A percentile compares a stretch with the other conserved stretches of the same genome.
phyloP scores from a whole-genome alignment of 2,329 filamentous ascomycete genomes.

The Clonostachys rosea region DNA sequence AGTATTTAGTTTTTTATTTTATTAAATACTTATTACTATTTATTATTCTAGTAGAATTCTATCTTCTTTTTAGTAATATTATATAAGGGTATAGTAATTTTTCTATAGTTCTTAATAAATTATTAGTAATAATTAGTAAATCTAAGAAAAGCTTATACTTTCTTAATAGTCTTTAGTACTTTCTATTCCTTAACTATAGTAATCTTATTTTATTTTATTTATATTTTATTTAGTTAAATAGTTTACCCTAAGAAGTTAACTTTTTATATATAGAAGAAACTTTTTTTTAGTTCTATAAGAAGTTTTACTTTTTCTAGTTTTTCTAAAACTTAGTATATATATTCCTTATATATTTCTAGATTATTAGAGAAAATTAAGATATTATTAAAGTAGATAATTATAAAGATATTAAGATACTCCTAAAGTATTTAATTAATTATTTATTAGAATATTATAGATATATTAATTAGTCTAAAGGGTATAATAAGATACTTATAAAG shows the following conservation, averaged over 20 bases:
- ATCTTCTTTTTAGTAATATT: background rate
- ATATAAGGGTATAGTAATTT: background rate
- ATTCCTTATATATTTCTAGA: background rate
- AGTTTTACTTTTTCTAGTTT: background rate
- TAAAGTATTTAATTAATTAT: background rate
- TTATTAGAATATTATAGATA: background rate
- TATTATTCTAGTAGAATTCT: background rate
- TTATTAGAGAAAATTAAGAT: background rate
- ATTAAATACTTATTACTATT: background rate
- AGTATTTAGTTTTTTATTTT: background rate
- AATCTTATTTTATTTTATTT: background rate
- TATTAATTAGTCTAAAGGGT: constrained; percentile 15
- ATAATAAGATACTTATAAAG: constrained; percentile 25
- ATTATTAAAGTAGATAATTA: background rate
- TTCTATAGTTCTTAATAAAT: background rate
- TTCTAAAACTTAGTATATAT: background rate
- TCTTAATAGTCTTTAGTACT: background rate
- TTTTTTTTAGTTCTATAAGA: background rate
- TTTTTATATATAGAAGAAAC: background rate
- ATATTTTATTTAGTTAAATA: background rate
- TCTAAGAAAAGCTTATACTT: background rate
- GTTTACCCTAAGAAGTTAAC: background rate
- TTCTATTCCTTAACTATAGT: background rate
- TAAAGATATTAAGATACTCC: background rate
- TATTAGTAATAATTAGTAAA: background rate